Conservation (phyloP, 805 yeast species). For the Ogataea sp. region DNA sequence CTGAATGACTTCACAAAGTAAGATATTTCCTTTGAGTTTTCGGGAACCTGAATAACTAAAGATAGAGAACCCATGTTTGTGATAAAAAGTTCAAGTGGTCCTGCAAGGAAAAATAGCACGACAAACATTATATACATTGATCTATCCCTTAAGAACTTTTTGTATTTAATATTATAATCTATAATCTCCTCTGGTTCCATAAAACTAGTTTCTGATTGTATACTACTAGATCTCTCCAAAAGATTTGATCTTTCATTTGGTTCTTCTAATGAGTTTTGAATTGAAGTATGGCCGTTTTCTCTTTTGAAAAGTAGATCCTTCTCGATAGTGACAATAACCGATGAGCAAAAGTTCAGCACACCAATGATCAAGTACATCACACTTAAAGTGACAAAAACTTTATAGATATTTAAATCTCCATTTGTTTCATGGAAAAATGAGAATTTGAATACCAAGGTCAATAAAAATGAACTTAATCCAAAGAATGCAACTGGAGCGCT, state of each 20-base stretch:
- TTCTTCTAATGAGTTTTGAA: conserved; percentile 2
- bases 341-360: conserved; percentile 51
- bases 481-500: conserved; percentile 84
- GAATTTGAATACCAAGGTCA: conserved; percentile 48
- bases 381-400: conserved; percentile 46
- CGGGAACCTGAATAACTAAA: conserved; percentile 24
- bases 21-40: conserved; percentile 18
- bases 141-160: conserved; percentile 36
- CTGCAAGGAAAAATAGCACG: conserved; percentile 60
- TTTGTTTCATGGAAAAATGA: conserved; percentile 22
- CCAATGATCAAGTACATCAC: conserved; percentile 49
- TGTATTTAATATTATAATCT: conserved; percentile 19
- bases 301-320: conserved; percentile 35
- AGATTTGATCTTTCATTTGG: conserved; percentile 26
- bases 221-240: conserved; percentile 5
- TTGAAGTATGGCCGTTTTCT: conserved; percentile 13
- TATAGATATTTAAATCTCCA: conserved; percentile 34
- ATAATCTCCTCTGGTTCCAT: conserved; percentile 14
- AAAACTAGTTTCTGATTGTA: conserved; percentile 2
- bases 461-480: conserved; percentile 74
- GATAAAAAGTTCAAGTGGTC: conserved; percentile 80
- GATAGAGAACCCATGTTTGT: conserved; percentile 72
- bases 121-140: conserved; percentile 57
- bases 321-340: conserved; percentile 55
- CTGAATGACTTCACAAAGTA: conserved; percentile 55